phyloP scores from a whole-genome alignment of 116 monocot species.

The Dioscorea cayenensis region DNA sequence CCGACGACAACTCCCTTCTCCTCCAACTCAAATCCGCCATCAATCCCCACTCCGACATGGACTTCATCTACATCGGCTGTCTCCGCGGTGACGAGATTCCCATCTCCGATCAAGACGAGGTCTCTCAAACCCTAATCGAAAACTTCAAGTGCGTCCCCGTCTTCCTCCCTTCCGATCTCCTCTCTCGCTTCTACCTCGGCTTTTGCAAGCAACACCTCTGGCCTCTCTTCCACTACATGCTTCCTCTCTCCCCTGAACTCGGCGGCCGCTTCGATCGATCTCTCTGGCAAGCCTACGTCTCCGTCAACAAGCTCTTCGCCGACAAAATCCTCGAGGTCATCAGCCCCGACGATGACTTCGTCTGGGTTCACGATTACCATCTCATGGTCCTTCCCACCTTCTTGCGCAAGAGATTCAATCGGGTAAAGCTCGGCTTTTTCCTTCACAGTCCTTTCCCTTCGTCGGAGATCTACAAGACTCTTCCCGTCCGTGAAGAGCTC shows the following conservation, averaged over 20 bases:
- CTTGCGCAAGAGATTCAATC: conserved; percentile 67
- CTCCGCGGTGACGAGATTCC: conserved; percentile 67
- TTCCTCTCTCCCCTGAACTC: conserved; percentile 74
- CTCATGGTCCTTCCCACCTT: conserved; percentile 89
- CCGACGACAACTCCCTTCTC: conserved; percentile 83
- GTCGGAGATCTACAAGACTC: conserved; percentile 79
- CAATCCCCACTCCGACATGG: conserved; percentile 27
- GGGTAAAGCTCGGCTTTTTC: conserved; percentile 84
- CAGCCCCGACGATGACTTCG: conserved; percentile 78
- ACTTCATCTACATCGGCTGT: conserved; percentile 76
- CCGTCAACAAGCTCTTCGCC: conserved; percentile 89
- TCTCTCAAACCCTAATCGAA: conserved; percentile 58
- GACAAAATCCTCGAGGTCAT: conserved; percentile 85
- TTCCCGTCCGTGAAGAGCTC: conserved; percentile 84
- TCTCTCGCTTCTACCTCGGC: conserved; percentile 70
- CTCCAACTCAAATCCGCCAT: conserved; percentile 50
- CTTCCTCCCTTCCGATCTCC: conserved; percentile 63
- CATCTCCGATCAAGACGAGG: conserved; percentile 59
- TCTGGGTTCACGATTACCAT: conserved; percentile 95
- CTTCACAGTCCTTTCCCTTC: conserved; percentile 86
- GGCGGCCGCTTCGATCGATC: conserved; percentile 81
- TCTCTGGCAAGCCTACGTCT: conserved; percentile 85
- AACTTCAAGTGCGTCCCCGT: conserved; percentile 60
- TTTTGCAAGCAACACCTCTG: conserved; percentile 95
- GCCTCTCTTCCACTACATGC: conserved; percentile 95